Percentiles rank a stretch among this genome's conserved stretches.
Conservation (phyloP, 2,329 filamentous ascomycete genomes). For the Ophiosphaerella narmari region DNA sequence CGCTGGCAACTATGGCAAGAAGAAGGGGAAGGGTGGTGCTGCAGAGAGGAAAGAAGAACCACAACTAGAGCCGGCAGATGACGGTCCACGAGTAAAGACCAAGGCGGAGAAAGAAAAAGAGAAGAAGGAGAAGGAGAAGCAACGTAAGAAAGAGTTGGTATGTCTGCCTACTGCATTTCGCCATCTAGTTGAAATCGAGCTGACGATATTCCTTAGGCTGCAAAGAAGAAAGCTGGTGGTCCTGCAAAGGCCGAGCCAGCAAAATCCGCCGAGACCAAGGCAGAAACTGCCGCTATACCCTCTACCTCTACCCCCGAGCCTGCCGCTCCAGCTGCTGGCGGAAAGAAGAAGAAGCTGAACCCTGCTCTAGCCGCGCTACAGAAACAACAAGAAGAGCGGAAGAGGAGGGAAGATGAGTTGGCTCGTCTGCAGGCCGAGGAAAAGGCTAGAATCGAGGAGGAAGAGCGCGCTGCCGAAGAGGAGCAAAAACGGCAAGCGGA, state of each 20-base stretch:
- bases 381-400: constrained; percentile 82
- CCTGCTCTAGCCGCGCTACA: constrained; percentile 73
- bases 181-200: background rate
- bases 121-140: constrained; percentile 98
- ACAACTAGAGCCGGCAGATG: constrained; percentile 45
- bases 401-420: constrained; percentile 66
- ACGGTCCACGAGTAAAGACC: constrained; percentile 69
- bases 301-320: constrained; percentile 32
- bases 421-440: constrained; percentile 65
- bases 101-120: constrained; percentile 99
- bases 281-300: constrained; percentile 37
- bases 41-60: constrained; percentile 46
- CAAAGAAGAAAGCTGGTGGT: constrained; percentile 63
- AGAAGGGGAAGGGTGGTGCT: constrained; percentile 67
- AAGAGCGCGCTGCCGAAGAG: constrained; percentile 67
- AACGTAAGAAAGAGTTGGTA: constrained; percentile 97
- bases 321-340: constrained; percentile 48
- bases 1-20: constrained; percentile 66
- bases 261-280: constrained; percentile 50
- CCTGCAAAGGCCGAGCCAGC: constrained; percentile 47
- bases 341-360: constrained; percentile 90
- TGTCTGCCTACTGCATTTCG: constrained; percentile 19
- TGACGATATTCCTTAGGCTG: constrained; percentile 40
- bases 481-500: constrained; percentile 73
- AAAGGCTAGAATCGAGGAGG: constrained; percentile 66